These are phyloP conservation scores for Calonectria pteridis DNA, from an alignment of 2,329 filamentous ascomycete species.

Conservation along the genomic window DNA sequence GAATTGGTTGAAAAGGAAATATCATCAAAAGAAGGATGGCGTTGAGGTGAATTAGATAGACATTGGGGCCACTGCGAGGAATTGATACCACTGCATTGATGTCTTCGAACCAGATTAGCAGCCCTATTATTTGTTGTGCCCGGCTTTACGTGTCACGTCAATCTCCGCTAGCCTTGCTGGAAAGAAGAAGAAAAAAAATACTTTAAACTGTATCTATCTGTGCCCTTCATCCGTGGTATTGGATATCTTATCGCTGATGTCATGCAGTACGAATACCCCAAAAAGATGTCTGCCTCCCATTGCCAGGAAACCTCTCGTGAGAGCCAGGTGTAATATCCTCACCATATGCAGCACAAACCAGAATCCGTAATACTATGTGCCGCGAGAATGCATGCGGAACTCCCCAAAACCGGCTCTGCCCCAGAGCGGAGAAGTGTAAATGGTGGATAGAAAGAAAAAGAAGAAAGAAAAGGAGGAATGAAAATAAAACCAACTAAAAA, in stretches of 20 bases:
- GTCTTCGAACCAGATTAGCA: background rate
- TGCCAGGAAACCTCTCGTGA: conserved; percentile 45
- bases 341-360: conserved; percentile 30
- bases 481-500: conserved; percentile 45
- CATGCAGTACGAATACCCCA: conserved; percentile 27
- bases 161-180: background rate
- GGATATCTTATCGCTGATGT: conserved; percentile 35
- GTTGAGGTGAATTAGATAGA: conserved; percentile 36
- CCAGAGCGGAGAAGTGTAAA: conserved; percentile 18
- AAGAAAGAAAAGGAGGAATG: background rate
- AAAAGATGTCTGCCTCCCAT: conserved; percentile 22
- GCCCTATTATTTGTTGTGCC: background rate
- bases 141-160: background rate
- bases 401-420: conserved; percentile 19
- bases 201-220: conserved; percentile 35
- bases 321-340: conserved; percentile 41
- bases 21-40: conserved; percentile 27
- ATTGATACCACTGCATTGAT: conserved; percentile 42
- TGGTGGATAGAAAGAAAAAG: conserved; percentile 48
- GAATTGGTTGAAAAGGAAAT: background rate
- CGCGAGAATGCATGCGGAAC: conserved; percentile 34
- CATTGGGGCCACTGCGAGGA: conserved; percentile 31
- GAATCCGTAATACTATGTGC: conserved; percentile 32
- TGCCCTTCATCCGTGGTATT: conserved; percentile 26
- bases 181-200: conserved; percentile 26